Conservation (phyloP, 2,329 filamentous ascomycete species). For the Emergomyces pasteurianus region DNA sequence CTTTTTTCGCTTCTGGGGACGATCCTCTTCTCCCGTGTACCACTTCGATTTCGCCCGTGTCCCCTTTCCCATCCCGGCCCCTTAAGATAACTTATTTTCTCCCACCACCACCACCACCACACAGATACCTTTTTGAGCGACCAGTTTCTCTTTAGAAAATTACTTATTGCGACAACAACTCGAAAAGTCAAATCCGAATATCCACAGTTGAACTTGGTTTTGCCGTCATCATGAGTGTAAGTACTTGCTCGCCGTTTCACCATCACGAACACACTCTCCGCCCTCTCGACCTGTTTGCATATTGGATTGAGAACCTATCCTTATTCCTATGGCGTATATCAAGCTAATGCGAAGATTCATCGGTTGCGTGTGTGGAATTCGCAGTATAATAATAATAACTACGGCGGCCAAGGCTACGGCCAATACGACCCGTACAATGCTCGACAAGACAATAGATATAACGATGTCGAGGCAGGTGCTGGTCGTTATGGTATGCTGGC, state of each 20-base stretch:
- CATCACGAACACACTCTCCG: background rate
- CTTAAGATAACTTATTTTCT: background rate
- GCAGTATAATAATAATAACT: constrained; percentile 19
- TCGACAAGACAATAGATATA: constrained; percentile 21
- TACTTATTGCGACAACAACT: background rate
- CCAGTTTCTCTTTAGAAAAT: background rate
- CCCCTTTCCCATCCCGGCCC: background rate
- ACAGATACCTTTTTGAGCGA: background rate
- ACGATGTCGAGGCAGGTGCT: constrained; percentile 20
- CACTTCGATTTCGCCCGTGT: background rate
- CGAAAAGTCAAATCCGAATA: background rate
- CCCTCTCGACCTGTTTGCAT: too few relatives aligned
- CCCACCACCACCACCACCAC: background rate
- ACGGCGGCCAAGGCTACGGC: constrained; percentile 33
- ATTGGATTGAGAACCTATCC: background rate
- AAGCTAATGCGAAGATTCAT: constrained; percentile 4
- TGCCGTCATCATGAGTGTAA: background rate
- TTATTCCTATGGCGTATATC: background rate
- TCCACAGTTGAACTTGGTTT: background rate
- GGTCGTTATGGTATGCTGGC: constrained; percentile 11
- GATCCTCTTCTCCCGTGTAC: background rate
- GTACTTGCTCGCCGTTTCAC: background rate
- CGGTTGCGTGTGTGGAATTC: constrained; percentile 6
- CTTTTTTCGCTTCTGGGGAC: background rate
- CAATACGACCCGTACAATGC: constrained; percentile 44